Base-by-base conservation (phyloP, 2,329 filamentous ascomycete species). In the Fusarium begoniae region DNA sequence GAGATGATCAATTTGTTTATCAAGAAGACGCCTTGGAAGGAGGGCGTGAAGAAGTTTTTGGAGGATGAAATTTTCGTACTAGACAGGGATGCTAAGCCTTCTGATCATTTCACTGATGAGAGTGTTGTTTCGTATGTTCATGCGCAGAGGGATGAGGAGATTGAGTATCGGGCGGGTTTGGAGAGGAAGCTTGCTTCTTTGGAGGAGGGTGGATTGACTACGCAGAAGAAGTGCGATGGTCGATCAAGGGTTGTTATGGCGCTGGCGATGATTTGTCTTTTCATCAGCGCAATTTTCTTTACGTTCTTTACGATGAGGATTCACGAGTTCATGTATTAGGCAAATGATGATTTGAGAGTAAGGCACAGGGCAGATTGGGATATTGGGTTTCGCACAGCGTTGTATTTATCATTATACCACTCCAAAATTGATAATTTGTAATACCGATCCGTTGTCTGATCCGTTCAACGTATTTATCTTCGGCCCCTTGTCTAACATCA, bases 31-130 rank as follows among this genome's bases (percentile, higher is more conserved):
- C 20, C n/a, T 9, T 72, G 69, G 69, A 41, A 72, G 4, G 37
- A 72, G 2, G 69, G 69, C 0, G 69, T 72, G 2, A 51, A n/a
- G 32, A 37, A 69, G 53, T 64, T 72, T 24, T 35, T 72, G 43
- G 48, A 63, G n/a, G 62, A 69, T 2, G 55, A 72, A 1, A 50
- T 72, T 14, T 72, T 72, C 8, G 48, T 48, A 10, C 15, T 72
- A 28, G 69, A 71, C 6, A 28, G 17, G 12, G 48, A 53, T 18
- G 67, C 10, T 5, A 65, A 47, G 26, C 65, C 70, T 1, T 73
- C 70, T 9, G 70, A 72, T 22, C 55, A 55, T 7, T 72, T 70
- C 3, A 72, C 70, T 18, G 70, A 73, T 24, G 68, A 70, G 48
- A 50, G 43, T 24, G 41, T 70, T 26, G 20, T 70, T 3, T 66